Evolutionary conservation across 2,329 filamentous ascomycete species (phyloP).

Genomic region (Xylaria hypoxylon): DNA sequence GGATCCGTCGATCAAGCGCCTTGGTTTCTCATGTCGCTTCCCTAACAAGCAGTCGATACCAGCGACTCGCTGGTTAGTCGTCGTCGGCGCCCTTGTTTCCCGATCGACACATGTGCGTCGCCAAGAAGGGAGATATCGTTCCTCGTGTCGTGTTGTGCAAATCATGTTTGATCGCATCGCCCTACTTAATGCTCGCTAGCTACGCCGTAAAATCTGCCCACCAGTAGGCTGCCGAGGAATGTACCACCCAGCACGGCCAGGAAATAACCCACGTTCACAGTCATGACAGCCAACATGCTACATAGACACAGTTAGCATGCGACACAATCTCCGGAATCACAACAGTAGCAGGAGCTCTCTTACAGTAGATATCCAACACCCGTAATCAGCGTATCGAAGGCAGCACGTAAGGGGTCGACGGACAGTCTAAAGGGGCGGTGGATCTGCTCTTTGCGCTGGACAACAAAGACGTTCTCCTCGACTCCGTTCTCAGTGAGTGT

Average conservation of each 20-base stretch:
- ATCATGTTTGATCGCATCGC: conserved; percentile 9
- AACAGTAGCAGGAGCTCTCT: conserved; percentile 30
- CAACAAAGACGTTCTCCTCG: conserved; percentile 82
- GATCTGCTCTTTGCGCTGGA: conserved; percentile 67
- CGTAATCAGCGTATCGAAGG: conserved; percentile 49
- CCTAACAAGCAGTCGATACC: background rate
- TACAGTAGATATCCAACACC: conserved; percentile 52
- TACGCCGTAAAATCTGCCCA: conserved; percentile 72
- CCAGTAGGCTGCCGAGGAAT: conserved; percentile 86
- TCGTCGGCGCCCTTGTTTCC: background rate
- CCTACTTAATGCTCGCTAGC: conserved; percentile 42
- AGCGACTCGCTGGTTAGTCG: too few species aligned
- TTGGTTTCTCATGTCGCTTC: conserved; percentile 7
- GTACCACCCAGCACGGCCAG: conserved; percentile 54
- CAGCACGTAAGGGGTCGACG: conserved; percentile 61
- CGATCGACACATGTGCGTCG: background rate
- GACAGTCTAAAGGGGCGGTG: conserved; percentile 85
- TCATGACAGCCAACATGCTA: conserved; percentile 53
- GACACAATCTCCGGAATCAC: background rate
- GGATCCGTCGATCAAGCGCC: background rate
- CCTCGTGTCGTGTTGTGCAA: conserved; percentile 2
- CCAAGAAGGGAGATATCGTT: background rate
- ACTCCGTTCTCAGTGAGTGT: conserved; percentile 80
- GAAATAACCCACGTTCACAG: conserved; percentile 52
- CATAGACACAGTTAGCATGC: conserved; percentile 43